Evolutionary conservation across 345 rosid species (phyloP), one percentile per base, ranked within the genome.

Genomic region (Fremontodendron californicum): DNA sequence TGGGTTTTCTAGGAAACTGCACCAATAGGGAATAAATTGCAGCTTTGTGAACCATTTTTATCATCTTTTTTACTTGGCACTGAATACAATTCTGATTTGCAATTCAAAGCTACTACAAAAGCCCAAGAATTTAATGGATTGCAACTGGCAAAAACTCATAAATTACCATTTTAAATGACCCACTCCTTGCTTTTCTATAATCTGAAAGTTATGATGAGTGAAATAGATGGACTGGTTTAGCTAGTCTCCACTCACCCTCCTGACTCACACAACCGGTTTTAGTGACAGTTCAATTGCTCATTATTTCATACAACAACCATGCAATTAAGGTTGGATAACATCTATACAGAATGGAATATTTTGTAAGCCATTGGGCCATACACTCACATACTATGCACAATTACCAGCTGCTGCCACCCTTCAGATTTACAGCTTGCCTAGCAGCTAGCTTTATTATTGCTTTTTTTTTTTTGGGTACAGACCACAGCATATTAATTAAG

Each of bases 41-140:
- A 52, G 48, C 23, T 37, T 6, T 52, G n/a, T 37, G 48, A 73
- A 72, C 29, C 27, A 57, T 57, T 19, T 37, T 70, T 39, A 3
- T 48, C 60, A 71, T 71, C 75, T 16, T 71, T 25, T 55, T 39
- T 35, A 16, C 65, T 57, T 55, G 23, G 37, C 76, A 39, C 76
- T 73, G 51, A 55, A 73, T 55, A 66, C 64, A 57, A 73, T 39
- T 55, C 64, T n/a, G 57, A 64, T 64, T 35, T 61, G 39, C 19
- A 61, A 29, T 61, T 31, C 27, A 37, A 19, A 63, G 42, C 42
- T 33, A 40, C 6, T 11, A 31, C 16, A 31, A 25, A 9, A 12
- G 13, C 45, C 70, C 70, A 64, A 37, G 46, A 19, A 37, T 64
- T 64, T n/a, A 64, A 19, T 37, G n/a, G 40, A 19, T 6, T 69